phyloP scores from a whole-genome alignment of 2,329 filamentous ascomycete genomes.

The Talaromyces sp. region DNA sequence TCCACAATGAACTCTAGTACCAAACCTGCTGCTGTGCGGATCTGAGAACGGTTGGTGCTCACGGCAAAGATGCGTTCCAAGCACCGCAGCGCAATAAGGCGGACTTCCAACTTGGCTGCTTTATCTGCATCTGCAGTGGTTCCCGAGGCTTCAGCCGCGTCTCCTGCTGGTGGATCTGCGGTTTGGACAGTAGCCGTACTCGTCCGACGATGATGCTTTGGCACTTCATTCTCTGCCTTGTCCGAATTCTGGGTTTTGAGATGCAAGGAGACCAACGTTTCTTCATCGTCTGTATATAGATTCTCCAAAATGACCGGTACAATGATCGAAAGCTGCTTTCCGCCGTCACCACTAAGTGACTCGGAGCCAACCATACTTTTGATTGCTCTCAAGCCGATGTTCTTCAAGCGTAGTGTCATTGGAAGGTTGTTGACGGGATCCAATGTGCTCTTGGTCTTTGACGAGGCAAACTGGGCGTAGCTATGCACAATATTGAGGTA shows the following conservation, averaged over 20 bases:
- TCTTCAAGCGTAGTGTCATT: slow-evolving; percentile 73
- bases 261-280: slow-evolving; percentile 65
- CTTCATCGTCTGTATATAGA: slow-evolving; percentile 61
- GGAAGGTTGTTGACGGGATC: slow-evolving; percentile 57
- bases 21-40: slow-evolving; percentile 69
- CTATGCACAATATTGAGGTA: slow-evolving; percentile 77
- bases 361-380: slow-evolving; percentile 77
- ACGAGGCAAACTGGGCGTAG: slow-evolving; percentile 76
- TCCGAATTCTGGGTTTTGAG: slow-evolving; percentile 65
- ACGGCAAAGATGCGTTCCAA: slow-evolving; percentile 80
- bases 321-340: slow-evolving; percentile 70
- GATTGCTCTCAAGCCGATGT: slow-evolving; percentile 70
- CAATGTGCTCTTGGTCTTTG: slow-evolving; percentile 40
- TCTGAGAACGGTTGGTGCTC: slow-evolving; percentile 71
- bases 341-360: slow-evolving; percentile 68
- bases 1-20: slow-evolving; percentile 67
- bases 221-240: slow-evolving; percentile 50
- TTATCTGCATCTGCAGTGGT: slow-evolving; percentile 84
- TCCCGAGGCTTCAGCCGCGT: slow-evolving; percentile 62
- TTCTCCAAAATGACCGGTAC: slow-evolving; percentile 85
- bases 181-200: slow-evolving; percentile 77
- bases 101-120: slow-evolving; percentile 82
- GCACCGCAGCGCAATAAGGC: slow-evolving; percentile 77
- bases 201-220: slow-evolving; percentile 65
- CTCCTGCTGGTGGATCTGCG: slow-evolving; percentile 63